Base-by-base conservation (phyloP, 1,284 basidiomycete species). In the Melampsora americana region DNA sequence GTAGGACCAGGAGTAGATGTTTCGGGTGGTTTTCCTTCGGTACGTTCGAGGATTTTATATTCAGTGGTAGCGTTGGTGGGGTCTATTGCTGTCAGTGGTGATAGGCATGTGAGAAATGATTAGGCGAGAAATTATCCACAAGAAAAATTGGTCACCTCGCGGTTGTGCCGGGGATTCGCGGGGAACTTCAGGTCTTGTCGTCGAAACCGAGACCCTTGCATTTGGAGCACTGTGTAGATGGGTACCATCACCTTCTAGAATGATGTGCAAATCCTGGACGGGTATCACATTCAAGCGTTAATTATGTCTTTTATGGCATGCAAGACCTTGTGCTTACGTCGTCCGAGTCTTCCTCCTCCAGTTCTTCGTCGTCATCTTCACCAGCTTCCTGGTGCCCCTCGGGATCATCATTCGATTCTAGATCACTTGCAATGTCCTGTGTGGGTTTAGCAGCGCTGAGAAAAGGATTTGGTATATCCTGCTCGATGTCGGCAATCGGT, bases 221-320 rank as follows among this genome's bases (percentile, higher is more conserved):
- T 61, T 30, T 62, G 64, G 32, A 64, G 61, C 44, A 35, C 46
- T 44, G 28, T 62, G 65, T 14, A 59, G 23, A 28, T 66, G 50
- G 1, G 64, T 66, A 12, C 62, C 66, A 56, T 74, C 71, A 35
- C 71, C 71, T 61, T 74, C 71, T 44, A 74, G 46, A 26, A 74
- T 74, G 65, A 74, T 74, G 39, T 74, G 62, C 39, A 74, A 66
- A 66, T 74, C 71, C 71, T 74, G 44, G 23, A 11, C 18, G 30
- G 44, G 16, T 16, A 48, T 23, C 16, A 50, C 18, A 44, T 62
- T 35, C n/a, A n/a, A 30, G 26, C 12, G 60, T 30, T 61, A 42
- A 50, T 20, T 46, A 30, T 42, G 46, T 23, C 28, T 14, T 18
- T 26, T 18, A n/a, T 69, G n/a, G 23, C 16, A 11, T 0, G 30